These are phyloP conservation scores for Ustilago bromivora DNA, from an alignment of 1,284 basidiomycete species.

Conservation along the genomic window DNA sequence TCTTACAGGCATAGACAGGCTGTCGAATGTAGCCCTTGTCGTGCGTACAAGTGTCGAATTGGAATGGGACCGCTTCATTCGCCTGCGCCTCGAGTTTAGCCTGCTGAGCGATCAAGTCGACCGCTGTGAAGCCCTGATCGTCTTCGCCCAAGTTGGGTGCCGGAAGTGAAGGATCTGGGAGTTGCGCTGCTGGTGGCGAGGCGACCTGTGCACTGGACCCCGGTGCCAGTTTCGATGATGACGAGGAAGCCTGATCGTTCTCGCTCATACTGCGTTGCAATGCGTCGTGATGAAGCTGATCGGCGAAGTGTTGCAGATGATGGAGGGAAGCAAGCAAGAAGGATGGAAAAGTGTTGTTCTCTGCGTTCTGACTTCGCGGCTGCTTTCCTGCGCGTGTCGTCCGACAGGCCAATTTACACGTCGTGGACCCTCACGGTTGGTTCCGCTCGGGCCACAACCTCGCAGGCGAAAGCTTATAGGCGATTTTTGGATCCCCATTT, in stretches of 20 bases:
- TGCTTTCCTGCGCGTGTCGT: conserved; percentile 15
- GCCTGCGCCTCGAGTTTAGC: conserved; percentile 69
- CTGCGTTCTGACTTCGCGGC: background rate
- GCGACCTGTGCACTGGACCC: background rate
- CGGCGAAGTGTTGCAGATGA: background rate
- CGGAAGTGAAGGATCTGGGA: conserved; percentile 59
- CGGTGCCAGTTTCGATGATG: conserved; percentile 9
- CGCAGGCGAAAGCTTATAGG: no score
- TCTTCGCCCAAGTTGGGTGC: conserved; percentile 49
- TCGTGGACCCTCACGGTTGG: background rate
- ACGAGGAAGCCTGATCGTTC: conserved; percentile 11
- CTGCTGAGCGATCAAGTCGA: conserved; percentile 69
- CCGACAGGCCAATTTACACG: conserved; percentile 23
- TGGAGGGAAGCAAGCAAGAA: background rate
- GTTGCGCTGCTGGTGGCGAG: conserved; percentile 14
- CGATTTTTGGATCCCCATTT: no score
- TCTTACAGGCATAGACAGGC: conserved; percentile 69
- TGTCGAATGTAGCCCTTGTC: conserved; percentile 68
- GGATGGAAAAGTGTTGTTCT: conserved; percentile 5
- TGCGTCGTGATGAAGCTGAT: background rate
- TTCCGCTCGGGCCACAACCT: conserved; percentile 12
- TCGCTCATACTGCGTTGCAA: conserved; percentile 21
- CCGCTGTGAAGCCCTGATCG: conserved; percentile 66
- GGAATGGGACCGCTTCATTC: conserved; percentile 69
- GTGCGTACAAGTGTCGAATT: conserved; percentile 70